phyloP scores from a whole-genome alignment of 1,284 basidiomycete species.

The Peniophora sp. region DNA sequence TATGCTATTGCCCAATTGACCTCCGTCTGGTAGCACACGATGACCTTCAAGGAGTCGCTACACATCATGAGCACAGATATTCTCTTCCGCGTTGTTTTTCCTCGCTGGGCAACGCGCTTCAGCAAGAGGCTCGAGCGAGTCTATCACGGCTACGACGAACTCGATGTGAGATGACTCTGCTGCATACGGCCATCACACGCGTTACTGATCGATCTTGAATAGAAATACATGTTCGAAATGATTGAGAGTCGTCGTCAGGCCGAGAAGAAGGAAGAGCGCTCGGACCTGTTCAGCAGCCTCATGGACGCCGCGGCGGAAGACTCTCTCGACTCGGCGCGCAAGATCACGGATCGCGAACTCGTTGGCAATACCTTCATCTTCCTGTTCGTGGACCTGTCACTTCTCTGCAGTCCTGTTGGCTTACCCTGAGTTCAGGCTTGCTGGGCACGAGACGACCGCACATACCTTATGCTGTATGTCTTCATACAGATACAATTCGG shows the following conservation, averaged over 20 bases:
- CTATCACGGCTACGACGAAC: constrained; percentile 31
- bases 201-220: too few relatives aligned
- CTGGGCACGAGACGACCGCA: constrained; percentile 28
- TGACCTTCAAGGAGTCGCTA: constrained; percentile 28
- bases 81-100: constrained; percentile 30
- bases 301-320: constrained; percentile 32
- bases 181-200: too few relatives aligned
- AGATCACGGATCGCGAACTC: constrained; percentile 34
- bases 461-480: constrained; percentile 38
- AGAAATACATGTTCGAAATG: constrained; percentile 46
- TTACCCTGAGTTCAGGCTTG: too few relatives aligned
- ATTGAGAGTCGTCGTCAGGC: constrained; percentile 29
- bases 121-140: constrained; percentile 24
- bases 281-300: constrained; percentile 43
- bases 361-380: constrained; percentile 46
- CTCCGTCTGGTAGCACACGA: not conserved
- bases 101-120: constrained; percentile 30
- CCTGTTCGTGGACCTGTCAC: constrained; percentile 29
- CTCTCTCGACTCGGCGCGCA: constrained; percentile 11
- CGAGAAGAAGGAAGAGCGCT: constrained; percentile 25
- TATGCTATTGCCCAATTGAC: too few relatives aligned
- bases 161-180: constrained; percentile 27
- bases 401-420: constrained; percentile 16
- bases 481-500: not conserved
- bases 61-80: constrained; percentile 35